These are phyloP conservation scores for Afroboletus lepidellus DNA, from an alignment of 1,284 basidiomycete genomes.

Conservation along the genomic window DNA sequence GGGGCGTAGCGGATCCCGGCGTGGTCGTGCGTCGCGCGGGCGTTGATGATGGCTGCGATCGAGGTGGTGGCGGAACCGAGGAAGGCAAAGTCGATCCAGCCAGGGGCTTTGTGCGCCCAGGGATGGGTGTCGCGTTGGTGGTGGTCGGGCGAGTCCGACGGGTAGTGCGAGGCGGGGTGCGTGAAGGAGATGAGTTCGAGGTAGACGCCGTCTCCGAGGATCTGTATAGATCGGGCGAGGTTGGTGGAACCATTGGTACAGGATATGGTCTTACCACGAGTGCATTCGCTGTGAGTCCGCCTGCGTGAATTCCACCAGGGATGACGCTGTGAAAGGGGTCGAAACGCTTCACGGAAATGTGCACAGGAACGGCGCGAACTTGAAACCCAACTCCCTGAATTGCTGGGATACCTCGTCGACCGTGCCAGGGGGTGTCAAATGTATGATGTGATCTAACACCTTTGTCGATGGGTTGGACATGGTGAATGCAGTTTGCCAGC, in stretches of 20 bases:
- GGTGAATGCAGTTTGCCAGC: not conserved
- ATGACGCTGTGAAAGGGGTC: conserved; percentile 48
- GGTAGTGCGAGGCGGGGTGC: conserved; percentile 50
- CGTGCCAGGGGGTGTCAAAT: conserved; percentile 61
- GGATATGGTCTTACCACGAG: conserved; percentile 47
- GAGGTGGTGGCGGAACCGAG: conserved; percentile 45
- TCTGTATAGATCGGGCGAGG: conserved; percentile 33
- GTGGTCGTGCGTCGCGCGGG: conserved; percentile 39
- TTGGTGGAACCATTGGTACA: too few relatives aligned
- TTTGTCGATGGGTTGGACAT: conserved; percentile 39
- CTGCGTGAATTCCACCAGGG: conserved; percentile 61
- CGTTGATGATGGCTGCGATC: conserved; percentile 49
- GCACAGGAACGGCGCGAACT: conserved; percentile 37
- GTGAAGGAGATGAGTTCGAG: conserved; percentile 68
- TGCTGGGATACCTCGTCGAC: conserved; percentile 49
- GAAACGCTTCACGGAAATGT: not conserved
- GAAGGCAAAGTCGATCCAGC: conserved; percentile 67
- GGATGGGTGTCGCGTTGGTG: conserved; percentile 41
- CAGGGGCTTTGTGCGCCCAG: conserved; percentile 54
- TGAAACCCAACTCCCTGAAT: conserved; percentile 64
- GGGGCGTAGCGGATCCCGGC: conserved; percentile 40
- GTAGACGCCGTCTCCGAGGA: conserved; percentile 60
- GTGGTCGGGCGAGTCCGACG: conserved; percentile 45
- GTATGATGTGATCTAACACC: conserved; percentile 64
- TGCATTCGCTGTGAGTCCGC: conserved; percentile 60